Evolutionary conservation across 2,329 filamentous ascomycete species (phyloP).

Genomic region (Apiospora malaysiana): DNA sequence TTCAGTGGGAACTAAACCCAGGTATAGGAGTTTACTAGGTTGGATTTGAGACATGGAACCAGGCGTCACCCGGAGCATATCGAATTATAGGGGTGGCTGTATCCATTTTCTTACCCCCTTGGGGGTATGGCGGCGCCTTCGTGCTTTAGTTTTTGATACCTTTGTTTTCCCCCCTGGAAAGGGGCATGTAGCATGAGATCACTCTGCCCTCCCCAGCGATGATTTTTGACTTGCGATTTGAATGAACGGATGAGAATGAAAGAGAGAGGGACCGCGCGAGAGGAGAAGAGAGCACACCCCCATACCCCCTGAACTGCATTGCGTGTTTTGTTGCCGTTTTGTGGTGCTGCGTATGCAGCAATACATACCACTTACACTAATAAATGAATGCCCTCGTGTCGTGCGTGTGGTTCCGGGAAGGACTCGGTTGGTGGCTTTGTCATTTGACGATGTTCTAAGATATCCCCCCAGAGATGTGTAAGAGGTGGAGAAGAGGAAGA

Average conservation of each 20-base stretch:
- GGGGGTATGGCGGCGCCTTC: conserved; percentile 6
- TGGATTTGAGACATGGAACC: conserved; percentile 3
- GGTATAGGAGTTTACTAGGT: conserved; percentile 18
- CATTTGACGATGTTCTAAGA: conserved; percentile 5
- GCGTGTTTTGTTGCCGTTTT: conserved; percentile 1
- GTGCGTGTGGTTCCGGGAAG: background rate
- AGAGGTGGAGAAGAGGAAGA: background rate
- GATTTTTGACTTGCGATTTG: background rate
- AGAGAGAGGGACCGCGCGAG: background rate
- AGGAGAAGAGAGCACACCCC: background rate
- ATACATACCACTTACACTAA: conserved; percentile 19
- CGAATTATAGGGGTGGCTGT: conserved; percentile 12
- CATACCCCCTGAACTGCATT: conserved; percentile 6
- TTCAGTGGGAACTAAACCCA: conserved; percentile 4
- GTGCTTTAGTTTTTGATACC: conserved; percentile 18
- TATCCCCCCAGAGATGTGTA: conserved; percentile 5
- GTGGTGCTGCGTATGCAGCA: conserved; percentile 1
- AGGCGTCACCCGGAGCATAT: conserved; percentile 21
- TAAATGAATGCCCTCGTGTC: conserved; percentile 12
- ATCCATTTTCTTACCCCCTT: background rate
- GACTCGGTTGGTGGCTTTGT: background rate
- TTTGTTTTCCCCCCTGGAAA: background rate
- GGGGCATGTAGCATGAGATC: conserved; percentile 7
- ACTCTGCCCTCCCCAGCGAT: conserved; percentile 5
- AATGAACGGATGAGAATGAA: conserved; percentile 5